Evolutionary conservation across 345 rosid species (phyloP), one percentile per base, ranked within the genome.

Genomic region (Salix arbutifolia): DNA sequence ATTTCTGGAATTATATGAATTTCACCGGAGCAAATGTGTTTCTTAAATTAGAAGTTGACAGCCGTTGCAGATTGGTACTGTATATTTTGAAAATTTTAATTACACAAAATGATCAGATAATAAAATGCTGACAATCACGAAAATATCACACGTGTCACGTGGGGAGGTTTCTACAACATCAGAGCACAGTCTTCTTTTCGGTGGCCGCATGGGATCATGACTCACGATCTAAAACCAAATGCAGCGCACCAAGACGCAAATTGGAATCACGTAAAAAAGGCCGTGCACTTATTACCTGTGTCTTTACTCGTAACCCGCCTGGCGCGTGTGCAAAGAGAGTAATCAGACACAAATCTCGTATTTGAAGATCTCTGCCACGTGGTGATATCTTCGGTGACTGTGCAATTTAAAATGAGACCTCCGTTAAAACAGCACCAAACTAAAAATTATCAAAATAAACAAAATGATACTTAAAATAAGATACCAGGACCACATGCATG

Each of bases 401-500:
- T 14, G 31, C 33, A 70, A 21, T 66, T 16, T 13, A 56, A 44
- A 23, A 35, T 12, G 50, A 3, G 10, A 9, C 18, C 18, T 19
- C 62, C 23, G 5, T 33, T 26, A 10, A 11, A 40, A 3, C 4
- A 5, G n/a, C 2, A 12, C 40, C 56, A 4, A 68, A 19, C 11
- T 14, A 64, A 69, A 35, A 60, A 13, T 37, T 37, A 53, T 16
- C 4, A 37, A 76, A 26, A 38, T 38, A 5, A 18, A 42, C 48
- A 50, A 13, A 76, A 69, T 10, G 28, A 56, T n/a, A 56, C 26
- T 52, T 21, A 52, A 52, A 56, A n/a, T 8, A 9, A n/a, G 62
- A 28, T 40, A 19, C 19, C 62, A 70, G 89, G 91, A 87, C 94
- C 91, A 90, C 97, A 86, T 88, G 93, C 93, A 96, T 90, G 94